These are phyloP conservation scores for Sarocladium strictum DNA, from an alignment of 2,329 filamentous ascomycete species.

Conservation along the genomic window DNA sequence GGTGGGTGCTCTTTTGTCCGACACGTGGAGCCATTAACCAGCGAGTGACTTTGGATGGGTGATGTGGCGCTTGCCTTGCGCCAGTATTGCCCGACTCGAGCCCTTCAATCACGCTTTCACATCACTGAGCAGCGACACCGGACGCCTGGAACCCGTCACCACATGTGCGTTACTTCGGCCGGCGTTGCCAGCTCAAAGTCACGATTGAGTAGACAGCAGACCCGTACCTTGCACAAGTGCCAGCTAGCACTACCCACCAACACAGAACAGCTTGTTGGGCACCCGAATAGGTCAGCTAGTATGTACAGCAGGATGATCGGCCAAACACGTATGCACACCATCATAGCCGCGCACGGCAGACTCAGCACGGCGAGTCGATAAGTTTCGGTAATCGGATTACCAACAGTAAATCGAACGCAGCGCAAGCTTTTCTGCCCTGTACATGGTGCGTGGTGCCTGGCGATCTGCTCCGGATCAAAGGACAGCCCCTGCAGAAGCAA, in stretches of 20 bases:
- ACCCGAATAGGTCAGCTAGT: too few relatives aligned
- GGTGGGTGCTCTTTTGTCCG: neutral
- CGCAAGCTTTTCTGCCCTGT: conserved; percentile 6
- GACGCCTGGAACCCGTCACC: too few relatives aligned
- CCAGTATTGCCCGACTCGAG: neutral
- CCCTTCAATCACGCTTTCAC: too few relatives aligned
- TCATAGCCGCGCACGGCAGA: neutral
- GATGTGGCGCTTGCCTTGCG: conserved; percentile 5
- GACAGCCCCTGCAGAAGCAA: conserved; percentile 3
- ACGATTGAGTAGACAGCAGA: neutral
- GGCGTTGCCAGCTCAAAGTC: neutral
- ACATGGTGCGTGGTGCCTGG: conserved; percentile 6
- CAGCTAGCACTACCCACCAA: too few relatives aligned
- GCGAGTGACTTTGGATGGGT: neutral
- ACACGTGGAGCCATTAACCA: conserved; percentile 8
- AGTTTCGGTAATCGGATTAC: neutral
- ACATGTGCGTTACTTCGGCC: neutral
- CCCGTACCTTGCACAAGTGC: neutral
- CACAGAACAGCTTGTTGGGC: too few relatives aligned
- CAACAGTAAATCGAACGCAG: neutral
- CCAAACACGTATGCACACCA: neutral
- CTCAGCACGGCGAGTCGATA: neutral
- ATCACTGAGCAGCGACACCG: too few relatives aligned
- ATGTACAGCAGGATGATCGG: neutral
- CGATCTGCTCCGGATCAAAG: conserved; percentile 6